phyloP scores from a whole-genome alignment of 208 protist genomes.

The Leishmania braziliensis region DNA sequence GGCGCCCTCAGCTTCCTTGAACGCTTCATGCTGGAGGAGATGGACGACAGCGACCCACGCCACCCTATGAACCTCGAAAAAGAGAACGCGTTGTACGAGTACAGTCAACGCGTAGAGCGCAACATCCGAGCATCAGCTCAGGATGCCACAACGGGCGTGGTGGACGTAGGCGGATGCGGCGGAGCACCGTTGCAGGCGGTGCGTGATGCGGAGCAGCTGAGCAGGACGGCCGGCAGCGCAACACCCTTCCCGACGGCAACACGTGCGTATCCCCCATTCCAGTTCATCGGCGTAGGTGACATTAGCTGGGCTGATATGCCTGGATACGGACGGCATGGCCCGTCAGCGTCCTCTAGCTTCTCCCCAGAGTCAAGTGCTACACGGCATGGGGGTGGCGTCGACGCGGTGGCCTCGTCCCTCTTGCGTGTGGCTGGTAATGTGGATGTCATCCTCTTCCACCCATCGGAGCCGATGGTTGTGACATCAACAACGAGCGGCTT shows the following conservation, averaged over 20 bases:
- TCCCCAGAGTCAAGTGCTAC: background rate
- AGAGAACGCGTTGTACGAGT: conserved; percentile 42
- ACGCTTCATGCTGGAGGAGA: conserved; percentile 69
- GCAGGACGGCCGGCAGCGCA: conserved; percentile 4
- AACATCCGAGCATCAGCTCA: conserved; percentile 38
- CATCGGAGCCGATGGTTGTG: conserved; percentile 50
- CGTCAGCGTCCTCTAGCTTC: conserved; percentile 1
- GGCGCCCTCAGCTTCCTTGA: conserved; percentile 68
- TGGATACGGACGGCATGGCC: conserved; percentile 13
- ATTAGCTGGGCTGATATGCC: conserved; percentile 18
- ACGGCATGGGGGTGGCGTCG: background rate
- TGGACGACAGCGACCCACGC: conserved; percentile 79
- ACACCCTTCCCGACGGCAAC: background rate
- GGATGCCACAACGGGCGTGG: conserved; percentile 6
- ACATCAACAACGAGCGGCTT: conserved; percentile 58
- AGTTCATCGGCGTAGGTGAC: conserved; percentile 27
- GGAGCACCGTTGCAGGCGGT: background rate
- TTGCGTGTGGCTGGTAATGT: conserved; percentile 18
- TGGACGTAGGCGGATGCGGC: background rate
- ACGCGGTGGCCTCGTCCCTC: conserved; percentile 6
- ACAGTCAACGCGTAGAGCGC: conserved; percentile 40
- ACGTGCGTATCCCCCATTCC: conserved; percentile 14
- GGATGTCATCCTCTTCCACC: conserved; percentile 56
- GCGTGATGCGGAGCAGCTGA: conserved; percentile 6
- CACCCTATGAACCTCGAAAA: conserved; percentile 71